A percentile compares a stretch with the other conserved stretches of the same genome.
Conservation (phyloP, 1,284 basidiomycete species). For the Agroathelia rolfsii region DNA sequence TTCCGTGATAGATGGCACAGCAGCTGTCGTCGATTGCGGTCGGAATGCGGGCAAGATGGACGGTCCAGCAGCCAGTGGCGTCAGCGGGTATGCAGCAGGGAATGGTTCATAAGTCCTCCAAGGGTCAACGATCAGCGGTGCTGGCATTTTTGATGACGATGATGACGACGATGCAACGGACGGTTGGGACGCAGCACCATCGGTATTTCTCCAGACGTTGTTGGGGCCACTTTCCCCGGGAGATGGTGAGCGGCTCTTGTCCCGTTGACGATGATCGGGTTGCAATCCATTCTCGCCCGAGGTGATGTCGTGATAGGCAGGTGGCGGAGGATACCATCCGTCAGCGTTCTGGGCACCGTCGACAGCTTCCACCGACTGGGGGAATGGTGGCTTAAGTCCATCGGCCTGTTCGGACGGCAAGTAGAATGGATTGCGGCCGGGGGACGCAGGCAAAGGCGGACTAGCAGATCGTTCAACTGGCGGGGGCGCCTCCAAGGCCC, state of each 20-base stretch:
- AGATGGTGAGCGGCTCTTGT: neutral
- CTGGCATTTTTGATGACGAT: slow-evolving; percentile 7
- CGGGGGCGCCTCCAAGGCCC: too few species aligned
- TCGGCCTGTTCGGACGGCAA: too few species aligned
- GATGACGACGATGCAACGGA: slow-evolving; percentile 4
- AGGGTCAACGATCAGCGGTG: slow-evolving; percentile 23
- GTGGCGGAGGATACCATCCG: slow-evolving; percentile 31
- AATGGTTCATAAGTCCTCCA: slow-evolving; percentile 42
- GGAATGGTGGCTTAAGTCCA: too few species aligned
- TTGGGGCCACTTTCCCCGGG: slow-evolving; percentile 1
- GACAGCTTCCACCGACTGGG: too few species aligned
- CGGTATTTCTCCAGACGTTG: slow-evolving; percentile 16
- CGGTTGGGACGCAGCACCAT: slow-evolving; percentile 24
- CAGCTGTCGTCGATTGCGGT: slow-evolving; percentile 8
- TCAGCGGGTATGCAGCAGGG: slow-evolving; percentile 41
- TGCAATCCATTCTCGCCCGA: neutral
- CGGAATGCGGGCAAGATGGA: slow-evolving; percentile 14
- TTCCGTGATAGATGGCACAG: too few species aligned
- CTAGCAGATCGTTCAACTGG: too few species aligned
- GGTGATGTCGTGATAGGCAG: slow-evolving; percentile 22
- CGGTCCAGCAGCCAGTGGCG: slow-evolving; percentile 24
- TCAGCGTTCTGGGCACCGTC: slow-evolving; percentile 15
- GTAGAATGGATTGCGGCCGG: too few species aligned
- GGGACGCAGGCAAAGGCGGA: too few species aligned
- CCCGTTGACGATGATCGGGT: slow-evolving; percentile 2